phyloP scores from a whole-genome alignment of 768 basidiomycete species.

The Thelephora ganbajun region DNA sequence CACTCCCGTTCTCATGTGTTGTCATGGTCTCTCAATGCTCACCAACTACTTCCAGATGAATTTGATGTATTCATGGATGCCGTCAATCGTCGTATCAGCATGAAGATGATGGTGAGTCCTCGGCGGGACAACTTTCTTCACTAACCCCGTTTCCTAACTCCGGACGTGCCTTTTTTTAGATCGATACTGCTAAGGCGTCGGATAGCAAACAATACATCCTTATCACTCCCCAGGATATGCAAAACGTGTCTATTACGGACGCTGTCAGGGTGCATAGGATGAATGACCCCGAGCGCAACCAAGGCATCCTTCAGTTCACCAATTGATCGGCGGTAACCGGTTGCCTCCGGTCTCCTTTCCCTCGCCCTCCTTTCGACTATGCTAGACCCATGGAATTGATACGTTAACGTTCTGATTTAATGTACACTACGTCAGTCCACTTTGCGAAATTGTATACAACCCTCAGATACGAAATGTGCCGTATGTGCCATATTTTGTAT shows the following conservation, averaged over 20 bases:
- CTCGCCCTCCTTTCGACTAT: no score
- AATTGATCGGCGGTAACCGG: background rate
- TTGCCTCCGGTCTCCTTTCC: no score
- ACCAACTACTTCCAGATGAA: slow-evolving; percentile 44
- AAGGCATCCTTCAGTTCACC: slow-evolving; percentile 27
- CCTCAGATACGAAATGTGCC: no score
- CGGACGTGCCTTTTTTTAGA: slow-evolving; percentile 26
- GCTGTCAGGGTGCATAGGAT: slow-evolving; percentile 67
- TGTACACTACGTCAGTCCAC: no score
- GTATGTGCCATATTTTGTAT: no score
- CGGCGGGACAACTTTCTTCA: background rate
- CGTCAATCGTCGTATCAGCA: slow-evolving; percentile 80
- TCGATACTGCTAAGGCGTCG: slow-evolving; percentile 78
- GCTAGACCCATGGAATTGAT: no score
- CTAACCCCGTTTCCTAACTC: background rate
- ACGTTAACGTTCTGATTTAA: no score
- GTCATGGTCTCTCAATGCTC: background rate
- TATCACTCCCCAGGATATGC: slow-evolving; percentile 94
- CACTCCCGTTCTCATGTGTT: no score
- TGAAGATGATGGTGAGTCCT: slow-evolving; percentile 79
- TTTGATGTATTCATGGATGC: slow-evolving; percentile 99
- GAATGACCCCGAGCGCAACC: slow-evolving; percentile 66
- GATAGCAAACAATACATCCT: slow-evolving; percentile 88
- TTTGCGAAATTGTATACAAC: no score
- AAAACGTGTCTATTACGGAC: slow-evolving; percentile 48